Evolutionary conservation across 2,329 filamentous ascomycete genomes (phyloP), one percentile per base, ranked within the genome.

Genomic region (Pyricularia pennisetigena): DNA sequence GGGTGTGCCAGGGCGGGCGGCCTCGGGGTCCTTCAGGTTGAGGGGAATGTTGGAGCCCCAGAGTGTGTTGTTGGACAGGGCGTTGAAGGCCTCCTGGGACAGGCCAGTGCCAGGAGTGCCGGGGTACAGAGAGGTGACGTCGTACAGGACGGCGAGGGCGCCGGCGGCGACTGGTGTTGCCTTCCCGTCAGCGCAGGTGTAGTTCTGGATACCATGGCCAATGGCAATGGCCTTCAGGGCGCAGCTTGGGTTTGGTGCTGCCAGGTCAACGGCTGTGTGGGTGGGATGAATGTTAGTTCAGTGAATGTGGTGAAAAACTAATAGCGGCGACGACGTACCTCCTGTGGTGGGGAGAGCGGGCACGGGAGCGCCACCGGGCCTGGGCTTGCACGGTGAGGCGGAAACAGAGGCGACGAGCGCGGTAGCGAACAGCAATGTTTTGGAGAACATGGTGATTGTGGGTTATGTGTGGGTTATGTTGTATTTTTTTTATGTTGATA

Each of bases 131-230:
- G 71, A 35, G 14, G 81, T 83, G 71, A 83, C 78, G 72, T 89
- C 86, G 82, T 86, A 88, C 69, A 89, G 82, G 68, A 84, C 82
- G 70, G 87, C 87, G 28, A 88, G 79, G 64, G 87, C 87, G 64
- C 87, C 86, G 24, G 78, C 75, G 6, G 73, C 72, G 32, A 81
- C 78, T 0, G 73, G 71, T 2, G 75, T 76, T 10, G 77, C 75
- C 20, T 73, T 69, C n/a, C 72, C 71, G 14, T 73, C 68, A 32
- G 73, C 75, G 77, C 88, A 90, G 54, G 85, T 88, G 80, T 90
- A 90, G 82, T 90, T 90, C 74, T 90, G 88, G 73, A 88, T 84
- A 69, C 88, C 88, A 72, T 88, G 83, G 72, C 88, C 88, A 61
- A 90, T 78, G 68, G 82, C 82, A 70, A 90, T 84, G 78, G 83